Conservation (phyloP, 2,329 filamentous ascomycete genomes). For the Trichoderma koningiopsis region DNA sequence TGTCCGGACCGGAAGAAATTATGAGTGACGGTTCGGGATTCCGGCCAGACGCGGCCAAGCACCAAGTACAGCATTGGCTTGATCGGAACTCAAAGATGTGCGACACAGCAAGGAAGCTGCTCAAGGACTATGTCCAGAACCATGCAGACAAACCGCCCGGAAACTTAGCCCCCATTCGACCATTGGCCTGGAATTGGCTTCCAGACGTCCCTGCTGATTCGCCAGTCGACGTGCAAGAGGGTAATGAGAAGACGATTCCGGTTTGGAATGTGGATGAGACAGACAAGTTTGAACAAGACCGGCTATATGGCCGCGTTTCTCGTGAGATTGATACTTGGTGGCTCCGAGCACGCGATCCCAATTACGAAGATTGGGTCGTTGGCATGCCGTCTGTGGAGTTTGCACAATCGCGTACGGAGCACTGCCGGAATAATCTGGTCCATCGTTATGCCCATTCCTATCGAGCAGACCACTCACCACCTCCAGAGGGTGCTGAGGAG, state of each 20-base stretch:
- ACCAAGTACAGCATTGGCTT: conserved; percentile 64
- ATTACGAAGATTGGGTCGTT: conserved; percentile 60
- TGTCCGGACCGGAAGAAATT: conserved; percentile 53
- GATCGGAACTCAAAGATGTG: conserved; percentile 63
- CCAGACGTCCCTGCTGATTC: conserved; percentile 42
- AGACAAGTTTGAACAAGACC: conserved; percentile 62
- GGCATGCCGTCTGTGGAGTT: conserved; percentile 63
- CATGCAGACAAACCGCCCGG: conserved; percentile 53
- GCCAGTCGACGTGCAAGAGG: conserved; percentile 39
- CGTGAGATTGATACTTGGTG: conserved; percentile 68
- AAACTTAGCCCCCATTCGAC: conserved; percentile 52
- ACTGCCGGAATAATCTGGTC: conserved; percentile 61
- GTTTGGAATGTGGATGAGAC: conserved; percentile 55
- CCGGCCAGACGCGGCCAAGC: conserved; percentile 58
- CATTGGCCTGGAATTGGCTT: conserved; percentile 59
- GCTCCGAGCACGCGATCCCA: conserved; percentile 61
- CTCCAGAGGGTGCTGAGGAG: conserved; percentile 42
- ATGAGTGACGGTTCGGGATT: conserved; percentile 57
- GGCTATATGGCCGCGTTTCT: conserved; percentile 61
- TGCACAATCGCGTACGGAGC: conserved; percentile 58
- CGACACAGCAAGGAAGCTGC: conserved; percentile 54
- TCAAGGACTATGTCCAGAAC: conserved; percentile 57
- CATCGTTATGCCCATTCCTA: conserved; percentile 55
- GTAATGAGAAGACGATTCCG: conserved; percentile 49
- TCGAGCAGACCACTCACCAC: conserved; percentile 45